Percentiles rank a stretch among this genome's conserved stretches.
Conservation (phyloP, 2,329 filamentous ascomycete genomes). For the Madurella fahalii region DNA sequence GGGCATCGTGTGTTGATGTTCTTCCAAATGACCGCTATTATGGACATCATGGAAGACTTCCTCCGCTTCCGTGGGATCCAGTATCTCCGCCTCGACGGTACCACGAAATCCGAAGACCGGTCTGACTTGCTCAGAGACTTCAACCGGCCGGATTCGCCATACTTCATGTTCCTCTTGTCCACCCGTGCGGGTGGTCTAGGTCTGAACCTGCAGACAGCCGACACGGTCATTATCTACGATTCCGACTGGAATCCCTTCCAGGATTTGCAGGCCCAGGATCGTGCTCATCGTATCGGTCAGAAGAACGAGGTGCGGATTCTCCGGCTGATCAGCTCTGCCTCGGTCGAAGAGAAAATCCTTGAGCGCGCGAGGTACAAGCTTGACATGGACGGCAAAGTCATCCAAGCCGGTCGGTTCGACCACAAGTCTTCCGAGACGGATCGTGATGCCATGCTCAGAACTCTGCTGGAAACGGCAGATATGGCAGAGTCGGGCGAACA, state of each 20-base stretch:
- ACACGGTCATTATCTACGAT: constrained; percentile 99
- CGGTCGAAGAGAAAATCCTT: constrained; percentile 96
- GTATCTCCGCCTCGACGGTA: constrained; percentile 91
- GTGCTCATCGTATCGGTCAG: constrained; percentile 98
- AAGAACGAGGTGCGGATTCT: constrained; percentile 99
- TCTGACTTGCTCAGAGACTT: constrained; percentile 85
- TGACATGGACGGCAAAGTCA: constrained; percentile 99
- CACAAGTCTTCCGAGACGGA: constrained; percentile 99
- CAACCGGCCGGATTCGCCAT: constrained; percentile 84
- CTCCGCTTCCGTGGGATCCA: constrained; percentile 76
- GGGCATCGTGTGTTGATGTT: constrained; percentile 98
- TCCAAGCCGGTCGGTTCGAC: constrained; percentile 98
- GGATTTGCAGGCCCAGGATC: constrained; percentile 98
- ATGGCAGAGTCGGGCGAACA: constrained; percentile 67
- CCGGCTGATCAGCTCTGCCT: constrained; percentile 91
- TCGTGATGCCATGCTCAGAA: constrained; percentile 92
- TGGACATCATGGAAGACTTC: constrained; percentile 99
- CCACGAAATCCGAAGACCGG: constrained; percentile 95
- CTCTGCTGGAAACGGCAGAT: constrained; percentile 81
- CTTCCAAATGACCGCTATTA: constrained; percentile 99
- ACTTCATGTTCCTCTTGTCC: constrained; percentile 98
- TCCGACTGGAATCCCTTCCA: constrained; percentile 99
- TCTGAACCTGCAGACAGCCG: constrained; percentile 93
- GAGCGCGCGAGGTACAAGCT: constrained; percentile 97
- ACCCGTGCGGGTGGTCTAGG: constrained; percentile 97